Percentiles rank a stretch among this genome's conserved stretches.
These are phyloP conservation scores for Nakazawaea anatomiae DNA, from an alignment of 805 yeast genomes.

Conservation along the genomic window DNA sequence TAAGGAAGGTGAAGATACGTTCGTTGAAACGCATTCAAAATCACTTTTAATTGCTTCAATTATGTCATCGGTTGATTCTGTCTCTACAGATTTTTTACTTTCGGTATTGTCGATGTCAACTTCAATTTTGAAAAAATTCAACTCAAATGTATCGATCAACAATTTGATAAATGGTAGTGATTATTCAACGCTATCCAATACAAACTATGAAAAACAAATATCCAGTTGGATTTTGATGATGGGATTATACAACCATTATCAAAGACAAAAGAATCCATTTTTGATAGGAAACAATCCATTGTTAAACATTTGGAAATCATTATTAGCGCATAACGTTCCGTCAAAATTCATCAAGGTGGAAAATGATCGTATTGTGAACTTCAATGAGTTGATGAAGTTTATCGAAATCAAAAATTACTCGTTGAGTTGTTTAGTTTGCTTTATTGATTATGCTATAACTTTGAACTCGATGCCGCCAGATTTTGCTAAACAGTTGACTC, in stretches of 20 bases:
- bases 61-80: slow-evolving; percentile 21
- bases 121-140: slow-evolving; percentile 25
- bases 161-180: slow-evolving; percentile 25
- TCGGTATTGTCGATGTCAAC: slow-evolving; percentile 22
- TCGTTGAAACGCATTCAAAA: slow-evolving; percentile 21
- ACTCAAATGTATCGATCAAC: slow-evolving; percentile 27
- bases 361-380: slow-evolving; percentile 26
- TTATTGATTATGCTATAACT: slow-evolving; percentile 41
- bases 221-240: slow-evolving; percentile 57
- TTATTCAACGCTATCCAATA: slow-evolving; percentile 22
- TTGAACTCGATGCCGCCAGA: slow-evolving; percentile 34
- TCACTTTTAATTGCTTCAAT: slow-evolving; percentile 25
- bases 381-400: slow-evolving; percentile 29
- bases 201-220: slow-evolving; percentile 29
- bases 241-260: slow-evolving; percentile 53
- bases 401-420: slow-evolving; percentile 52
- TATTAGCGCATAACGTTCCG: slow-evolving; percentile 44
- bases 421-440: slow-evolving; percentile 49
- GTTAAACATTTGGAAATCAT: slow-evolving; percentile 56
- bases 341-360: slow-evolving; percentile 29
- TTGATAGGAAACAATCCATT: slow-evolving; percentile 53
- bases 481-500: slow-evolving; percentile 23
- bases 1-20: slow-evolving; percentile 1
- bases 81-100: slow-evolving; percentile 25
- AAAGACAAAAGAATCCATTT: slow-evolving; percentile 42